Evolutionary conservation across 1,284 basidiomycete species (phyloP).

Genomic region (Microbotryum violaceum): DNA sequence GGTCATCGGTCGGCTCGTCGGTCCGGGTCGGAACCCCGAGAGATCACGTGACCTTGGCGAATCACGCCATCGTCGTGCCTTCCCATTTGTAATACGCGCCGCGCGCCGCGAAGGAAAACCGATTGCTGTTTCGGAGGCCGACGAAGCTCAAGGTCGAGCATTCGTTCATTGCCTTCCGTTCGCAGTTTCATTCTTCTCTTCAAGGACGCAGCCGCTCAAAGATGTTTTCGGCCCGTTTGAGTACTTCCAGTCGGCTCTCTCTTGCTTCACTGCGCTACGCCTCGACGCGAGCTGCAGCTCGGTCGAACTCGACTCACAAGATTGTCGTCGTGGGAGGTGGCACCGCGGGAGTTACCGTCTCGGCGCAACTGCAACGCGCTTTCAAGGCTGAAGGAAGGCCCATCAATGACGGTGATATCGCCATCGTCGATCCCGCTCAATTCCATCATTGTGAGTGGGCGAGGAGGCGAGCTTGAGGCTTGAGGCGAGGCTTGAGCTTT

Average conservation of each 20-base stretch:
- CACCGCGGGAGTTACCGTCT: conserved; percentile 40
- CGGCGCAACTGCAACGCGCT: conserved; percentile 55
- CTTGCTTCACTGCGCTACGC: not conserved
- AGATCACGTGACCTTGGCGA: too few relatives aligned
- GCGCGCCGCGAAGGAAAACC: too few relatives aligned
- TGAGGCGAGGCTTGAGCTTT: not conserved
- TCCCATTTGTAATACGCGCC: too few relatives aligned
- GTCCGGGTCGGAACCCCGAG: too few relatives aligned
- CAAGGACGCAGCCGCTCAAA: too few relatives aligned
- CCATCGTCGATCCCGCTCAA: conserved; percentile 67
- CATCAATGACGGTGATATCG: conserved; percentile 66
- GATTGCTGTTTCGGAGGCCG: too few relatives aligned
- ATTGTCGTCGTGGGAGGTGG: conserved; percentile 42
- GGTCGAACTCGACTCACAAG: conserved; percentile 22
- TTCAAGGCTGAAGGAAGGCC: conserved; percentile 63
- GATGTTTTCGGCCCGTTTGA: not conserved
- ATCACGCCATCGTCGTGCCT: too few relatives aligned
- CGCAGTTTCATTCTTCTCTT: too few relatives aligned
- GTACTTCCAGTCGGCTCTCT: not conserved
- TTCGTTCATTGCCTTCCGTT: too few relatives aligned
- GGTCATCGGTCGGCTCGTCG: too few relatives aligned
- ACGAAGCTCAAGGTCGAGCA: too few relatives aligned
- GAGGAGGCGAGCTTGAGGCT: not conserved
- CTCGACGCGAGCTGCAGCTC: not conserved
- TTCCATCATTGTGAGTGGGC: conserved; percentile 60